A percentile compares a stretch with the other conserved stretches of the same genome.
Conservation (phyloP, 345 rosid genomes). For the Moringa oleifera region DNA sequence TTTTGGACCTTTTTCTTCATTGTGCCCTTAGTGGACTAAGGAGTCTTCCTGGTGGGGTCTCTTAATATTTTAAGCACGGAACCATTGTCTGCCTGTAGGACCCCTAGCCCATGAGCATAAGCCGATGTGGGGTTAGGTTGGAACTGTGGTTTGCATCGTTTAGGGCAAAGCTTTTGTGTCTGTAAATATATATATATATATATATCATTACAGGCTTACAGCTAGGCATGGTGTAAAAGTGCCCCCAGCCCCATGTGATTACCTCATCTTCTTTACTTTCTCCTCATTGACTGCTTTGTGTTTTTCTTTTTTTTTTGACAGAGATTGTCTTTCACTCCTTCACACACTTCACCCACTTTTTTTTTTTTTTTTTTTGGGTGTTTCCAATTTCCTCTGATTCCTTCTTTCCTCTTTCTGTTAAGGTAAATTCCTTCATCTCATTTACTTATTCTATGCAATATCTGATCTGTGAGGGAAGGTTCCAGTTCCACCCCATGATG, state of each 20-base stretch:
- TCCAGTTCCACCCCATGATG: conserved; percentile 23
- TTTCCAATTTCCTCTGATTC: background rate
- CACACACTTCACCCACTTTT: background rate
- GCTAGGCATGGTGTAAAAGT: conserved; percentile 24
- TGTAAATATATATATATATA: too few relatives aligned
- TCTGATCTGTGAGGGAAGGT: too few relatives aligned
- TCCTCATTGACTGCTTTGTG: background rate
- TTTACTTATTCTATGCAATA: too few relatives aligned
- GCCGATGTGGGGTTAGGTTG: too few relatives aligned
- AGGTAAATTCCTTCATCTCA: too few relatives aligned
- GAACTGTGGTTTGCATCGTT: too few relatives aligned
- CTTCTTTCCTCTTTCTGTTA: background rate
- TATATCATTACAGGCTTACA: too few relatives aligned
- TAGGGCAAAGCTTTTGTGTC: too few relatives aligned
- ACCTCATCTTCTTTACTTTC: background rate
- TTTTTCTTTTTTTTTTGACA: conserved; percentile 16
- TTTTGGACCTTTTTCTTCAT: background rate
- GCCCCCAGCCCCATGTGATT: conserved; percentile 17
- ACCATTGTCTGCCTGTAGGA: too few relatives aligned
- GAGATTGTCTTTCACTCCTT: conserved; percentile 13
- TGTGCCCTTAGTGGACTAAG: background rate
- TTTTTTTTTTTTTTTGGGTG: background rate
- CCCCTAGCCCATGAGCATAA: too few relatives aligned
- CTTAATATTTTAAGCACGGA: too few relatives aligned
- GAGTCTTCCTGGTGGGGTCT: too few relatives aligned